A percentile compares a stretch with the other conserved stretches of the same genome.
phyloP scores from a whole-genome alignment of 768 basidiomycete genomes.

The Krasilnikovozyma curviuscula region DNA sequence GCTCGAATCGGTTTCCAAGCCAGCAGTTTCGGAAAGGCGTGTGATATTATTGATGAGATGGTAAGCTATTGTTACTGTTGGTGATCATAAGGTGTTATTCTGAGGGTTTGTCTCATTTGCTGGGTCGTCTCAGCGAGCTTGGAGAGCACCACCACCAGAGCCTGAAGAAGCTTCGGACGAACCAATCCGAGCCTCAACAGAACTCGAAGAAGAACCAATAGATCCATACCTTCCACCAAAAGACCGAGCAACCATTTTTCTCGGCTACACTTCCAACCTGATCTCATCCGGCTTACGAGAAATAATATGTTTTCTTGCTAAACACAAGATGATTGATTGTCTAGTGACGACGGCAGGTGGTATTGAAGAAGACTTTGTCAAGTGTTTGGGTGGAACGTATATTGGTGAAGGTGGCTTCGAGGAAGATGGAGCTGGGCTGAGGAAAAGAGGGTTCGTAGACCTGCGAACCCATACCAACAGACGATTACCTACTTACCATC shows the following conservation, averaged over 20 bases:
- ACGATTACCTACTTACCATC: neutral
- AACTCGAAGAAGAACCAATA: neutral
- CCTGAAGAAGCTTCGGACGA: slow-evolving; percentile 40
- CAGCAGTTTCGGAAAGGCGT: slow-evolving; percentile 71
- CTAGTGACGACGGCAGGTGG: slow-evolving; percentile 96
- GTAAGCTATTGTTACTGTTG: slow-evolving; percentile 29
- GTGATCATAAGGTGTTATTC: neutral
- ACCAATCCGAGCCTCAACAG: slow-evolving; percentile 34
- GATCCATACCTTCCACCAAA: slow-evolving; percentile 27
- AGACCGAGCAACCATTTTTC: slow-evolving; percentile 64
- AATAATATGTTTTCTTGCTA: slow-evolving; percentile 74
- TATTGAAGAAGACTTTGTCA: slow-evolving; percentile 97
- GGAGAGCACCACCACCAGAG: slow-evolving; percentile 51
- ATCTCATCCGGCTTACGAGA: slow-evolving; percentile 95
- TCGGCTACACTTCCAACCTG: slow-evolving; percentile 95
- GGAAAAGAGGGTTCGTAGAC: slow-evolving; percentile 40
- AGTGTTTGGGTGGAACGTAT: slow-evolving; percentile 92
- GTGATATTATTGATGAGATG: slow-evolving; percentile 84
- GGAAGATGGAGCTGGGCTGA: slow-evolving; percentile 69
- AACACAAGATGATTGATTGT: slow-evolving; percentile 70
- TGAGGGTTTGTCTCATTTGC: neutral
- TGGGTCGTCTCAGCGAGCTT: slow-evolving; percentile 41
- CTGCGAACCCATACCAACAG: neutral
- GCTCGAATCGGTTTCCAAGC: slow-evolving; percentile 92
- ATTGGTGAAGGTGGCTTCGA: slow-evolving; percentile 63